Evolutionary conservation across 78 protist species (phyloP).

Genomic region (Goniomonas avonlea): DNA sequence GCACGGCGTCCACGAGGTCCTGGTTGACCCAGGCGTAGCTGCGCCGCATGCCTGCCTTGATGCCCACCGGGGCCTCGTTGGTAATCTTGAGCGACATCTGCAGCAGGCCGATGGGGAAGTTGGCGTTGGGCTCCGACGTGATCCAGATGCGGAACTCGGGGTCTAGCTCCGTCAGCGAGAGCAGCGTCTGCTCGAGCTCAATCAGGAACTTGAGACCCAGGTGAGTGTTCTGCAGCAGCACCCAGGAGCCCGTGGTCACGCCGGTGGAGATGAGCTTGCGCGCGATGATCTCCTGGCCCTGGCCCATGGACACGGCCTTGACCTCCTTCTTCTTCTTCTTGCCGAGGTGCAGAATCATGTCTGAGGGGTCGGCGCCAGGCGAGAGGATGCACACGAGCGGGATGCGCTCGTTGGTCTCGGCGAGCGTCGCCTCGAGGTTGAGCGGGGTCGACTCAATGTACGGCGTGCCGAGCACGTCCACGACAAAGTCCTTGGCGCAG

Average conservation of each 20-base stretch:
- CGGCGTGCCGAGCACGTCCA: slow-evolving; percentile 38
- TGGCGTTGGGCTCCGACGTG: slow-evolving; percentile 61
- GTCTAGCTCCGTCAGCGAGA: background rate
- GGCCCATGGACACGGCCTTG: slow-evolving; percentile 73
- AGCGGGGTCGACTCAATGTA: slow-evolving; percentile 27
- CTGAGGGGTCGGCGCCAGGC: slow-evolving; percentile 78
- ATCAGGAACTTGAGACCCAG: slow-evolving; percentile 60
- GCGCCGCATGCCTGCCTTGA: slow-evolving; percentile 62
- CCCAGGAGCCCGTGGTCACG: slow-evolving; percentile 66
- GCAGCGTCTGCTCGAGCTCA: slow-evolving; percentile 38
- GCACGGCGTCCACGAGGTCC: slow-evolving; percentile 55
- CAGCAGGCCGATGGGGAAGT: slow-evolving; percentile 76
- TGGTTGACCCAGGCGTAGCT: slow-evolving; percentile 56
- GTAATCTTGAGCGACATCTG: slow-evolving; percentile 78
- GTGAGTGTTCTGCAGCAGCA: slow-evolving; percentile 82
- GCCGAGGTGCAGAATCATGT: slow-evolving; percentile 47
- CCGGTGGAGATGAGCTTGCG: slow-evolving; percentile 4
- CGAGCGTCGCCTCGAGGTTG: slow-evolving; percentile 22
- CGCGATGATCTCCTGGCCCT: slow-evolving; percentile 80
- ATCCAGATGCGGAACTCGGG: slow-evolving; percentile 65
- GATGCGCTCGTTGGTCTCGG: slow-evolving; percentile 17
- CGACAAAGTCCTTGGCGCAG: slow-evolving; percentile 40
- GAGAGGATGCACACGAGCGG: slow-evolving; percentile 70
- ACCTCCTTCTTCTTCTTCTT: slow-evolving; percentile 50
- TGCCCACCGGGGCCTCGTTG: slow-evolving; percentile 79